These are phyloP conservation scores for Periconia sp. DNA, from an alignment of 2,329 filamentous ascomycete species.

Conservation along the genomic window DNA sequence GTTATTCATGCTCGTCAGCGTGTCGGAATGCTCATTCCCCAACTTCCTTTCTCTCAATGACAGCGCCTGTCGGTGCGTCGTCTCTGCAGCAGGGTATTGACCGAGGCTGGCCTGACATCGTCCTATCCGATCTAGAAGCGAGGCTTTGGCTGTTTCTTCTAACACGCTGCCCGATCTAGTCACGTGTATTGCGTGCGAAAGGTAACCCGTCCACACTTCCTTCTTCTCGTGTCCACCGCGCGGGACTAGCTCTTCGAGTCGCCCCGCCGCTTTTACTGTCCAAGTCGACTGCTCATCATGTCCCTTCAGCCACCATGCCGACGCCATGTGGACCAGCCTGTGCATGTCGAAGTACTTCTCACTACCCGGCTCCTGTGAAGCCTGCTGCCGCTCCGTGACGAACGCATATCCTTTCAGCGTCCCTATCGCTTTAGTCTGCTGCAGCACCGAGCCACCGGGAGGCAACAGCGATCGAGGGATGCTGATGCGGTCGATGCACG, in stretches of 20 bases:
- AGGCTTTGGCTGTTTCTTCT: background rate
- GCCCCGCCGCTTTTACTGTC: slow-evolving; percentile 11
- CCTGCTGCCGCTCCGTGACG: slow-evolving; percentile 15
- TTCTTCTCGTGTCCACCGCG: slow-evolving; percentile 15
- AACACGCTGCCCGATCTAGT: slow-evolving; percentile 1
- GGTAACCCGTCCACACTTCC: slow-evolving; percentile 26
- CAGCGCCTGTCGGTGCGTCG: too few relatives aligned
- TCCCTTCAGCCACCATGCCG: slow-evolving; percentile 32
- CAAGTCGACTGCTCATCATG: slow-evolving; percentile 8
- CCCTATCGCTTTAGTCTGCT: slow-evolving; percentile 29
- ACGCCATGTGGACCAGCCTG: slow-evolving; percentile 37
- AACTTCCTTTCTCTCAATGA: too few relatives aligned
- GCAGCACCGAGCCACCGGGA: background rate
- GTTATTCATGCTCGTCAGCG: too few relatives aligned
- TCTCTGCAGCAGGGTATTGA: too few relatives aligned
- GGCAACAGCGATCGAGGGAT: slow-evolving; percentile 31
- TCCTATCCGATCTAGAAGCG: slow-evolving; percentile 9
- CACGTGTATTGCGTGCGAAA: slow-evolving; percentile 26
- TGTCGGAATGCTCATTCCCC: too few relatives aligned
- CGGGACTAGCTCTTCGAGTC: slow-evolving; percentile 24
- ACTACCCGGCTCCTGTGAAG: background rate
- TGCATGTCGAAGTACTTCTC: slow-evolving; percentile 26
- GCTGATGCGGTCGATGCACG: slow-evolving; percentile 30
- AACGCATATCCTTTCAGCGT: slow-evolving; percentile 35
- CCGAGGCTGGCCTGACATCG: background rate